Percentiles rank a stretch among this genome's conserved stretches.
Evolutionary conservation across 768 basidiomycete genomes (phyloP).

Genomic region (Pleurotus ostreatus): DNA sequence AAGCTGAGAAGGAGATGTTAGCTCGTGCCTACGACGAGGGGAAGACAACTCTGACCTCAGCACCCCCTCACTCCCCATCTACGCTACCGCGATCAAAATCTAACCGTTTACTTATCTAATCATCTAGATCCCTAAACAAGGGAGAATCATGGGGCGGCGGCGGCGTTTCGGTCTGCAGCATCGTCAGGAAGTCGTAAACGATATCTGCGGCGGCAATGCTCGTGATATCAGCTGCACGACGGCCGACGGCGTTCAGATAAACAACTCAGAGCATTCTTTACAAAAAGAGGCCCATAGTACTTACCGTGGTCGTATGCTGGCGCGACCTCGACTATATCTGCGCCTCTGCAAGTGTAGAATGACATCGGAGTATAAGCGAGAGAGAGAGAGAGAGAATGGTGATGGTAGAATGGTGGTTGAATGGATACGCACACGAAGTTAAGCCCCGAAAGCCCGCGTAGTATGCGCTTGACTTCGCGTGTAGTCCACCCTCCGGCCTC

Average conservation of each 20-base stretch:
- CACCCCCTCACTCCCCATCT: too few relatives aligned
- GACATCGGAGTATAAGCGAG: neutral
- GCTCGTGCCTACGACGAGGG: too few relatives aligned
- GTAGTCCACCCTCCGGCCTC: conserved; percentile 59
- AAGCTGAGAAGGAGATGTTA: too few relatives aligned
- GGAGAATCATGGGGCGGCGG: neutral
- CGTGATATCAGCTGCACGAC: conserved; percentile 52
- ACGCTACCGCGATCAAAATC: too few relatives aligned
- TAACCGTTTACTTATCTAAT: neutral
- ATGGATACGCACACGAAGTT: conserved; percentile 50
- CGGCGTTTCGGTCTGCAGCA: conserved; percentile 4
- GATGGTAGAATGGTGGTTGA: too few relatives aligned
- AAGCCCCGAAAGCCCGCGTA: conserved; percentile 55
- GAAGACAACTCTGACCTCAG: too few relatives aligned
- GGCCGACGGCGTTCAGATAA: neutral
- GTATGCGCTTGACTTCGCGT: conserved; percentile 58
- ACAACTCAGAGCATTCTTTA: too few relatives aligned
- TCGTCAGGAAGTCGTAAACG: conserved; percentile 26
- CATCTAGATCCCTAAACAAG: neutral
- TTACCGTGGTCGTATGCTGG: conserved; percentile 52
- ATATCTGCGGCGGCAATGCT: conserved; percentile 59
- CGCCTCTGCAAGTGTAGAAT: conserved; percentile 28
- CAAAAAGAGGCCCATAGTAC: neutral
- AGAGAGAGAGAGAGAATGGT: neutral
- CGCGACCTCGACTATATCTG: conserved; percentile 47